Base-by-base conservation (phyloP, 2,329 filamentous ascomycete genomes). In the Phaeosphaeriaceae sp. region DNA sequence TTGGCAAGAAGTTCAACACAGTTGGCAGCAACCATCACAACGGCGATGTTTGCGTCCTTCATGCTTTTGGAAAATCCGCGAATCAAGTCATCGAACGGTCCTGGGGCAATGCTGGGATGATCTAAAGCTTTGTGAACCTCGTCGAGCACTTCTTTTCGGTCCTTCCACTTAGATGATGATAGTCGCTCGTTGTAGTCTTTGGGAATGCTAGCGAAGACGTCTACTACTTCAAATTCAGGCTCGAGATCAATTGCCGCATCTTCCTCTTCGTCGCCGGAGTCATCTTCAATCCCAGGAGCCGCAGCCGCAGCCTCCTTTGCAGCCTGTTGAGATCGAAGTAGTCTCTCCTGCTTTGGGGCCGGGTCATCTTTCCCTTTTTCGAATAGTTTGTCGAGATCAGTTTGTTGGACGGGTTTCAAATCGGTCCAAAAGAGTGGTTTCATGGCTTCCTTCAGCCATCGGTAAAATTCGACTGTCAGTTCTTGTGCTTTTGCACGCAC, bases 361-460 rank as follows among this genome's bases (percentile, higher is more conserved):
- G 89, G 84, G 57, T 97, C 93, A 28, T 90, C 83, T 72, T 96
- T 97, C 68, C 97, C 84, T 63, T 90, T 92, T 66, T 97, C 94
- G 57, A 99, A 99, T 41, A 96, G 83, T 32, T 92, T 89, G 68
- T 99, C 95, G 48, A 99, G 78, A 68, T 99, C 95, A 54, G 87
- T 86, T 73, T 99, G 94, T 70, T 99, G 94, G 0, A 96, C 93
- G 0, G 93, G 89, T 72, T 99, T 99, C 53, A 99, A 76, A 50
- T 99, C 94, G 36, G 83, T 86, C 92, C 94, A 99, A 72, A 99
- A 97, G 75, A 97, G 88, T 30, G 93, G 91, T 72, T 99, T 99
- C 87, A 99, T 97, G 9, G 93, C 93, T 58, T 99, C 94, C 60
- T 93, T 89, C 28, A 99, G 81, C 94, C 95, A 99, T 74, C 94